A percentile compares a stretch with the other conserved stretches of the same genome.
phyloP scores from a whole-genome alignment of 2,329 filamentous ascomycete species.

The Phyllosticta paracitricarpa region DNA sequence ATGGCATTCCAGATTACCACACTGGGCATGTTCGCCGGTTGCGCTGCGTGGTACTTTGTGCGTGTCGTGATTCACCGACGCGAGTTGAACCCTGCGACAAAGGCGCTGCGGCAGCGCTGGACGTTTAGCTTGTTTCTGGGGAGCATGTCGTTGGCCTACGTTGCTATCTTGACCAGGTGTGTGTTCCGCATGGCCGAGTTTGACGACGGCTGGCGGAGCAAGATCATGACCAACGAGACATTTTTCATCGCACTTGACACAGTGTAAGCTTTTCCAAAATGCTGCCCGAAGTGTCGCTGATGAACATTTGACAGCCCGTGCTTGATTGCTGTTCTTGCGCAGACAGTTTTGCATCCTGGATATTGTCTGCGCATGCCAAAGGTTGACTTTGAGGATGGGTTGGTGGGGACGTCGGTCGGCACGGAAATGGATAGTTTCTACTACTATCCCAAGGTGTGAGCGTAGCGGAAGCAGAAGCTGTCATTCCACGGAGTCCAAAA shows the following conservation, averaged over 20 bases:
- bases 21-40: constrained; percentile 37
- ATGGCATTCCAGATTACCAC: constrained; percentile 48
- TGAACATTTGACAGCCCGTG: background rate
- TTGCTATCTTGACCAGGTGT: constrained; percentile 36
- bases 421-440: background rate
- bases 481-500: background rate
- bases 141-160: background rate
- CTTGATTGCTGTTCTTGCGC: constrained; percentile 29
- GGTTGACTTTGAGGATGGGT: background rate
- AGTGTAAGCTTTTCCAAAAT: background rate
- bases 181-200: constrained; percentile 42
- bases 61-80: background rate
- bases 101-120: background rate
- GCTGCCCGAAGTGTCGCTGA: too few relatives aligned
- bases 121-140: background rate
- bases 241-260: constrained; percentile 27
- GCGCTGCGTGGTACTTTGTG: constrained; percentile 29
- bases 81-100: background rate
- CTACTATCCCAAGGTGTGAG: background rate
- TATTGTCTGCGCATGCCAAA: background rate
- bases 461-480: background rate
- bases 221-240: constrained; percentile 38
- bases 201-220: constrained; percentile 38
- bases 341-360: constrained; percentile 40
- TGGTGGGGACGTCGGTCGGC: background rate